A percentile compares a stretch with the other conserved stretches of the same genome.
phyloP scores from a whole-genome alignment of 805 yeast genomes.

The Yarrowia sp. region DNA sequence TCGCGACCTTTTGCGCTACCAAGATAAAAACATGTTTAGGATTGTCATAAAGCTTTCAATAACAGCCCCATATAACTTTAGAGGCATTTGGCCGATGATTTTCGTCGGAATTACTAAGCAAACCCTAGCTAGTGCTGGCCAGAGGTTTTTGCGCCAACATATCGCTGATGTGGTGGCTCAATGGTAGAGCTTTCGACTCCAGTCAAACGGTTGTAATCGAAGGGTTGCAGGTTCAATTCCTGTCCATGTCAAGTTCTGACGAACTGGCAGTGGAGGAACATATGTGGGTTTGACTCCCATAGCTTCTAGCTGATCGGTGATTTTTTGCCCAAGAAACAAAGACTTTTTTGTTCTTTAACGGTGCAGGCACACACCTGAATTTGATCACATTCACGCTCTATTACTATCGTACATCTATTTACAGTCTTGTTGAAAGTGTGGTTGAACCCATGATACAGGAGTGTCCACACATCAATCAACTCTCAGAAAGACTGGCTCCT shows the following conservation, averaged over 20 bases:
- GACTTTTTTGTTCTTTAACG: too few species aligned
- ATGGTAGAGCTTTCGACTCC: conserved; percentile 84
- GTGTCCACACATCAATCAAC: too few species aligned
- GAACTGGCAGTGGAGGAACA: conserved; percentile 34
- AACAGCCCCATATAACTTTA: too few species aligned
- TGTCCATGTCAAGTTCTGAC: conserved; percentile 65
- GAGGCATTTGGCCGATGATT: background rate
- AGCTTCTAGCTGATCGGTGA: conserved; percentile 30
- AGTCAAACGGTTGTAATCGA: conserved; percentile 58
- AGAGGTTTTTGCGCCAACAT: background rate
- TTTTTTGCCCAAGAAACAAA: background rate
- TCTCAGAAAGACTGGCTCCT: too few species aligned
- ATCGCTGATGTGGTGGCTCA: conserved; percentile 61
- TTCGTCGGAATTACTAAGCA: background rate
- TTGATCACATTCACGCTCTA: too few species aligned
- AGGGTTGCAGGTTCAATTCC: conserved; percentile 85
- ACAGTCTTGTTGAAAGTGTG: too few species aligned
- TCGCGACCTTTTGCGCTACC: too few species aligned
- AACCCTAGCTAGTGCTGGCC: background rate
- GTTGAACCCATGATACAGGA: too few species aligned
- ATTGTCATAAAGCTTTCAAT: too few species aligned
- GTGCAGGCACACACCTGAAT: too few species aligned
- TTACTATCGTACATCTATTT: too few species aligned
- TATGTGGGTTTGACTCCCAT: conserved; percentile 22
- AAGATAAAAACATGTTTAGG: too few species aligned